phyloP scores from a whole-genome alignment of 1,284 basidiomycete genomes.

The Porogramme epimiltina region DNA sequence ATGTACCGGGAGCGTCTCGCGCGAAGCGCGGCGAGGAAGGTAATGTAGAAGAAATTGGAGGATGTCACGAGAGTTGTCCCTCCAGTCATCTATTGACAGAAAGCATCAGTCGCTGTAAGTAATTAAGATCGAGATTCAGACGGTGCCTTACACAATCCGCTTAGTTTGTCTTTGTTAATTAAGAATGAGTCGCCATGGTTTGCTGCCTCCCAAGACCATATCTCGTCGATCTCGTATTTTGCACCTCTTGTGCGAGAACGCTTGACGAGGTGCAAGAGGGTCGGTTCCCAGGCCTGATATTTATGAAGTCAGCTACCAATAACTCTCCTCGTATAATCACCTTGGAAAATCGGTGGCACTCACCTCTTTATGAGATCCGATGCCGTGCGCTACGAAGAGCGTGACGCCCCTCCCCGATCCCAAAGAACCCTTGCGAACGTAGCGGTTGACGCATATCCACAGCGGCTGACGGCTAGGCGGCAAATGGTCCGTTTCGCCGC shows the following conservation, averaged over 20 bases:
- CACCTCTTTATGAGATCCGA: conserved; percentile 39
- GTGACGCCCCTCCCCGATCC: conserved; percentile 31
- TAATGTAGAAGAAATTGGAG: conserved; percentile 49
- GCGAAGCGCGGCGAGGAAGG: conserved; percentile 31
- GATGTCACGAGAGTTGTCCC: conserved; percentile 52
- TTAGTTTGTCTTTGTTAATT: conserved; percentile 48
- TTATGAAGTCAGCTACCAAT: no score
- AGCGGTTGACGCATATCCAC: conserved; percentile 37
- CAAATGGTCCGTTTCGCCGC: conserved; percentile 22
- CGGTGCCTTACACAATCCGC: conserved; percentile 42
- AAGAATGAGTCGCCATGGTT: conserved; percentile 57
- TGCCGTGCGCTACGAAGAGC: conserved; percentile 36
- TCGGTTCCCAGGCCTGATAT: conserved; percentile 39
- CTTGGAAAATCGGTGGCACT: no score
- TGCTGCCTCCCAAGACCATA: conserved; percentile 58
- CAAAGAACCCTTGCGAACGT: conserved; percentile 24
- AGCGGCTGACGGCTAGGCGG: conserved; percentile 22
- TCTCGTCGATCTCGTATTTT: conserved; percentile 44
- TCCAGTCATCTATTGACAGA: conserved; percentile 44
- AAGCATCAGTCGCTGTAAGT: background rate
- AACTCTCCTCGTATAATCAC: no score
- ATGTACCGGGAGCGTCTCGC: conserved; percentile 45
- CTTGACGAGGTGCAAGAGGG: conserved; percentile 25
- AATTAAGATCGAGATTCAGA: no score
- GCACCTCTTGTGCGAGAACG: conserved; percentile 17